Conservation (phyloP, 768 basidiomycete genomes). For the Tylopilus balloui region DNA sequence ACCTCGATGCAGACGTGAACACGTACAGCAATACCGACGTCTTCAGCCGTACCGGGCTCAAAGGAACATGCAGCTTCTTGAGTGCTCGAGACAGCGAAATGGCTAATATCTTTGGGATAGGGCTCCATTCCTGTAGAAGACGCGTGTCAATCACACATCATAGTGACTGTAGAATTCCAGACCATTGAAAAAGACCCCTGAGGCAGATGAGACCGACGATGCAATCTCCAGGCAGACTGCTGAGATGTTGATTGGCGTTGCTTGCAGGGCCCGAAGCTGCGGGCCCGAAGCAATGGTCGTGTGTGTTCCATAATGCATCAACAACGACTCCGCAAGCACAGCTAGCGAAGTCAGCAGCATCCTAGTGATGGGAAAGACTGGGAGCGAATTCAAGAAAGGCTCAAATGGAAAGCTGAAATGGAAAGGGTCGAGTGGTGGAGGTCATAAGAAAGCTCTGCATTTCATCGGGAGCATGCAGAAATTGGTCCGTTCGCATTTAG, state of each 20-base stretch:
- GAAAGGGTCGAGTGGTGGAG: conserved; percentile 1
- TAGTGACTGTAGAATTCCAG: neutral
- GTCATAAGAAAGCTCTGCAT: conserved; percentile 7
- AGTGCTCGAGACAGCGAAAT: conserved; percentile 48
- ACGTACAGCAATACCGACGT: conserved; percentile 47
- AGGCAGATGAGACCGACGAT: conserved; percentile 16
- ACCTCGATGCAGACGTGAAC: neutral
- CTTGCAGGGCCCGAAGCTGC: neutral
- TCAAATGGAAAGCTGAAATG: conserved; percentile 5
- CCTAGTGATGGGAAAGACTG: neutral
- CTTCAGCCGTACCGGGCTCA: conserved; percentile 53
- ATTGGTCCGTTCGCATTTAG: conserved; percentile 1
- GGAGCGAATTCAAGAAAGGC: conserved; percentile 2
- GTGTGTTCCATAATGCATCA: neutral
- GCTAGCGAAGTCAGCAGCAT: conserved; percentile 6
- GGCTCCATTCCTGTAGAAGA: conserved; percentile 14
- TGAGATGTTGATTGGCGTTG: conserved; percentile 1
- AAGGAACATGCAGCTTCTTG: conserved; percentile 49
- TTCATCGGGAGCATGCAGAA: conserved; percentile 6
- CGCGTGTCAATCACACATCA: conserved; percentile 7
- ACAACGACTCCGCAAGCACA: conserved; percentile 7
- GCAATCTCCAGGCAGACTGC: conserved; percentile 20
- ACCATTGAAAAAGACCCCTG: conserved; percentile 25
- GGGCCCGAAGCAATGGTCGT: neutral
- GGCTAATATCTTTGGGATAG: conserved; percentile 41